A percentile compares a stretch with the other conserved stretches of the same genome.
Conservation (phyloP, 2,329 filamentous ascomycete species). For the Neocucurbitaria cava region DNA sequence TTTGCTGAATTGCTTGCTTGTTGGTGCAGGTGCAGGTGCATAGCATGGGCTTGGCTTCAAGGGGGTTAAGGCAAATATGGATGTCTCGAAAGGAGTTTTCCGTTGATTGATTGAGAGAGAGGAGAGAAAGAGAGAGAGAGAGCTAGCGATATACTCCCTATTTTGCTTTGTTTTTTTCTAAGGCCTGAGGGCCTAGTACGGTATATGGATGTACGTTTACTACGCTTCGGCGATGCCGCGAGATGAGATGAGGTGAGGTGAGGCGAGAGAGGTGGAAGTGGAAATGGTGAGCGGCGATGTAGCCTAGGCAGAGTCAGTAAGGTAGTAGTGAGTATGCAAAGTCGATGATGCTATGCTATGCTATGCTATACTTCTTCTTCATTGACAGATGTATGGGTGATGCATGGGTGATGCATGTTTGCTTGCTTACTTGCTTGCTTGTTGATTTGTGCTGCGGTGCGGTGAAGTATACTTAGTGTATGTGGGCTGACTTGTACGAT, state of each 20-base stretch:
- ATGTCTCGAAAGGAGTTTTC: neutral
- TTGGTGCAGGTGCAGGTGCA: constrained; percentile 1
- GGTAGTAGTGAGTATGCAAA: neutral
- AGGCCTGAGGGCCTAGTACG: too few species aligned
- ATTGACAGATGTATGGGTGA: too few species aligned
- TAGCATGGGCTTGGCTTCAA: too few species aligned
- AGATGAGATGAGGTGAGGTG: neutral
- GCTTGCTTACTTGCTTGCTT: neutral
- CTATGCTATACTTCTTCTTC: too few species aligned
- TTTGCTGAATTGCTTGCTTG: neutral
- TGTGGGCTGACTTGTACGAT: neutral
- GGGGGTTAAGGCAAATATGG: too few species aligned
- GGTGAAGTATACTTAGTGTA: neutral
- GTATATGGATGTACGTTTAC: constrained; percentile 4
- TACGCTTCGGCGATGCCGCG: neutral
- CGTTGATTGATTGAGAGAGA: neutral
- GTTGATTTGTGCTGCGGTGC: neutral
- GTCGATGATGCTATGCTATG: neutral
- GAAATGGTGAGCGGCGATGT: too few species aligned
- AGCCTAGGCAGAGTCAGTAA: neutral
- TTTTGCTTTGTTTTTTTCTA: neutral
- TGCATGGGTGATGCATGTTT: neutral
- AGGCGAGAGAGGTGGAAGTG: too few species aligned
- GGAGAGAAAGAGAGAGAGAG: too few species aligned
- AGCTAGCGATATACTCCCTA: too few species aligned